Conservation (phyloP, 1,284 basidiomycete genomes). For the Athelia sp. region DNA sequence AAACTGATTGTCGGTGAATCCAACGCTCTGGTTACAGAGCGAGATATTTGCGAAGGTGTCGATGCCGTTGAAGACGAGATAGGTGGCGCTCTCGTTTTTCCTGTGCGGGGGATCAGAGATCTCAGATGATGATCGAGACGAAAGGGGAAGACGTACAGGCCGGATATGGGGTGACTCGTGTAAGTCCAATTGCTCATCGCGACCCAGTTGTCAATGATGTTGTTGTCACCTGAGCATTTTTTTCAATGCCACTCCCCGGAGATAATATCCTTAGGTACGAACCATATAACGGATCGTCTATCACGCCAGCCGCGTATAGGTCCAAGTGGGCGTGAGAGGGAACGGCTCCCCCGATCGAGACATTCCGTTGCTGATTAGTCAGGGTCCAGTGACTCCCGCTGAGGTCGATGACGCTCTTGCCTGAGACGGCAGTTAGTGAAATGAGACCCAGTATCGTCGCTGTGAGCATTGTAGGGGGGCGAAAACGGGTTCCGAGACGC, state of each 20-base stretch:
- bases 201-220: not conserved
- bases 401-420: not conserved
- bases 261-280: not conserved
- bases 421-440: not conserved
- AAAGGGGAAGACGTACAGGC: not conserved
- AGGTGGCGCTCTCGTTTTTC: not conserved
- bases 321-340: slow-evolving; percentile 1
- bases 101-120: no score
- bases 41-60: not conserved
- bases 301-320: not conserved
- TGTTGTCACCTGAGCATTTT: not conserved
- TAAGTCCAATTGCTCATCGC: not conserved
- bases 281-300: not conserved
- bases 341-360: not conserved
- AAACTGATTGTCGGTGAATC: not conserved
- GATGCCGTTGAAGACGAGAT: slow-evolving; percentile 1
- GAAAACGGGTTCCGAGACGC: no score
- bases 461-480: no score
- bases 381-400: not conserved
- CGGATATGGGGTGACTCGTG: not conserved
- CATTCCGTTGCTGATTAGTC: not conserved
- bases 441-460: not conserved
- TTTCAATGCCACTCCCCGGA: not conserved
- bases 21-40: not conserved
- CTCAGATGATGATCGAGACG: no score